phyloP scores from a whole-genome alignment of 176 grass and related monocot genomes.

The Avena atlantica region DNA sequence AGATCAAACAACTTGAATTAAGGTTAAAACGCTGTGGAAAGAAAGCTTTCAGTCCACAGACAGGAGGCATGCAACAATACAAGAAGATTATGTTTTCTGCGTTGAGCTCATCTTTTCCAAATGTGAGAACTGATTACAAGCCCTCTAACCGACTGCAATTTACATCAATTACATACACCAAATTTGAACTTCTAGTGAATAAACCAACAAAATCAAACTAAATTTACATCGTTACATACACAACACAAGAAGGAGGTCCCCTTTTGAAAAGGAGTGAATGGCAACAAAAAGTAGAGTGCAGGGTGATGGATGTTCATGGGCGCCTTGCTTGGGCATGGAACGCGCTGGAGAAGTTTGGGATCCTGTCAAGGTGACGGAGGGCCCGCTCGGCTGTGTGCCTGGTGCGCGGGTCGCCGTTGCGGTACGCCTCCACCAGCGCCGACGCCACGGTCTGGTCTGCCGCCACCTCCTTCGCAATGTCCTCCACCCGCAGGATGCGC shows the following conservation, averaged over 20 bases:
- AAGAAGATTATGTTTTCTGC: neutral
- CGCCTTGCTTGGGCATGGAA: conserved; percentile 33
- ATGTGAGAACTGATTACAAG: neutral
- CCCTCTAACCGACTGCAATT: neutral
- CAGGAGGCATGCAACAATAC: neutral
- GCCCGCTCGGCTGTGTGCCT: conserved; percentile 79
- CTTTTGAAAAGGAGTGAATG: neutral
- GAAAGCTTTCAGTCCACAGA: neutral
- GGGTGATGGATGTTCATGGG: neutral
- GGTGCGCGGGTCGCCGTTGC: conserved; percentile 63
- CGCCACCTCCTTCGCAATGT: conserved; percentile 70
- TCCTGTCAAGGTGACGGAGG: conserved; percentile 72
- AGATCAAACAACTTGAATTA: too few relatives aligned
- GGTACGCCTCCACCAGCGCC: conserved; percentile 79
- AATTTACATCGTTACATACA: neutral
- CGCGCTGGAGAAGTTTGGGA: conserved; percentile 67
- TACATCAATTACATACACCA: conserved; percentile 3
- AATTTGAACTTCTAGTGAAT: neutral
- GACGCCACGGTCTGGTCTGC: conserved; percentile 64
- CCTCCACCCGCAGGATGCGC: conserved; percentile 76
- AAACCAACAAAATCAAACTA: neutral
- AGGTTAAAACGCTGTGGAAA: neutral
- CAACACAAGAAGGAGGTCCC: neutral
- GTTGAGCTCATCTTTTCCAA: neutral
- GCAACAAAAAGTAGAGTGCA: neutral